Evolutionary conservation across 2,329 filamentous ascomycete species (phyloP).

Genomic region (Hypoxylon sp.): DNA sequence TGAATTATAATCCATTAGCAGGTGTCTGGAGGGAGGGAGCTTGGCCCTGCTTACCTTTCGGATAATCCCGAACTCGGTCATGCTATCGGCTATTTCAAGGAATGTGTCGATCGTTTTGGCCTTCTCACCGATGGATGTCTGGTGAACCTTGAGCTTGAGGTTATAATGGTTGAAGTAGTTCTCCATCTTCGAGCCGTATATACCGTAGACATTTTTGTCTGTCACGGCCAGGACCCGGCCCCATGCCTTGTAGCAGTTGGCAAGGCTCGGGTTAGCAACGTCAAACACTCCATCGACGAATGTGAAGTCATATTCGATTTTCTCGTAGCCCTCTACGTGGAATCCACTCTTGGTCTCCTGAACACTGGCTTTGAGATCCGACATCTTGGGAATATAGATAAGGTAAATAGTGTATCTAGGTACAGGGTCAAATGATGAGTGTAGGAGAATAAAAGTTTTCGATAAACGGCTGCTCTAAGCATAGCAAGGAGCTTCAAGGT

Average conservation of each 20-base stretch:
- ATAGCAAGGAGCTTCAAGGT: not conserved
- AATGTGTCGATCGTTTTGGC: slow-evolving; percentile 77
- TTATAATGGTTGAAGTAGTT: slow-evolving; percentile 72
- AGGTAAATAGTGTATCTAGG: too few species aligned
- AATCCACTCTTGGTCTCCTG: slow-evolving; percentile 70
- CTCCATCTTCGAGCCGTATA: slow-evolving; percentile 73
- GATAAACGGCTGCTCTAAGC: not conserved
- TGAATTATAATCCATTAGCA: too few species aligned
- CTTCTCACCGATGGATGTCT: slow-evolving; percentile 79
- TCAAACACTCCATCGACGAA: slow-evolving; percentile 77
- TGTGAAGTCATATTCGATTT: slow-evolving; percentile 78
- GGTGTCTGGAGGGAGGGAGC: too few species aligned
- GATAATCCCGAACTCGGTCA: slow-evolving; percentile 77
- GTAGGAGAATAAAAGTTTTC: not conserved
- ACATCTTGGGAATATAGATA: slow-evolving; percentile 63
- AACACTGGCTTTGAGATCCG: slow-evolving; percentile 73
- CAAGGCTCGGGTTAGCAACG: slow-evolving; percentile 65
- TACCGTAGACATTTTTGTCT: slow-evolving; percentile 74
- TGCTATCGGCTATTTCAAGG: slow-evolving; percentile 74
- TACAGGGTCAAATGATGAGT: too few species aligned
- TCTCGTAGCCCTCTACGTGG: slow-evolving; percentile 77
- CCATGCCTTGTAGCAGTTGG: slow-evolving; percentile 72
- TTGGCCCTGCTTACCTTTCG: slow-evolving; percentile 65
- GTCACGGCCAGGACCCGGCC: slow-evolving; percentile 72
- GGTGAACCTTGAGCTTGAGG: slow-evolving; percentile 70